Percentiles rank a stretch among this genome's conserved stretches.
Evolutionary conservation across 805 yeast species (phyloP).

Genomic region (Barnettozyma sucrosica): DNA sequence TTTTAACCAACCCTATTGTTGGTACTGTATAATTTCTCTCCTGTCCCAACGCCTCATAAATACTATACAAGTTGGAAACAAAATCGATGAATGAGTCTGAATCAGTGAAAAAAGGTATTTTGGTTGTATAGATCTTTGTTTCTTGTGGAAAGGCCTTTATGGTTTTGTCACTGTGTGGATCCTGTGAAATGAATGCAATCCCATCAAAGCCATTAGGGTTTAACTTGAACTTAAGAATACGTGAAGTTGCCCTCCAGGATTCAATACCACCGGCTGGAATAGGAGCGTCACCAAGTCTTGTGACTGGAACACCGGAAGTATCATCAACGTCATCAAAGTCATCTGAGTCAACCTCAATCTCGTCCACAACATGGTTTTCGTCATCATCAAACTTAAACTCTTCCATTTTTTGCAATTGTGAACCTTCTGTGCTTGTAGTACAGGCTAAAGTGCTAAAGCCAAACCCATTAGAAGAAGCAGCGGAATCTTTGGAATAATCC

Average conservation of each 20-base stretch:
- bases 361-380: slow-evolving; percentile 2
- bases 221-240: slow-evolving; percentile 38
- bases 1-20: slow-evolving; percentile 34
- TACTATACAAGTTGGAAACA: slow-evolving; percentile 44
- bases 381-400: slow-evolving; percentile 9
- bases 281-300: slow-evolving; percentile 31
- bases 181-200: slow-evolving; percentile 33
- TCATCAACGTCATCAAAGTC: slow-evolving; percentile 23
- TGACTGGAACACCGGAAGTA: slow-evolving; percentile 25
- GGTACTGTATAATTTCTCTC: slow-evolving; percentile 37
- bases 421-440: neutral
- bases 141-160: slow-evolving; percentile 33
- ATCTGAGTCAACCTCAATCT: slow-evolving; percentile 17
- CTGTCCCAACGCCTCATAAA: slow-evolving; percentile 45
- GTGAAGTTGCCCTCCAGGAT: slow-evolving; percentile 30
- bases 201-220: slow-evolving; percentile 41
- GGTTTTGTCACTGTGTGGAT: slow-evolving; percentile 19
- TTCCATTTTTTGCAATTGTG: slow-evolving; percentile 4
- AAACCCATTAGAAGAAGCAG: neutral
- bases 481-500: neutral
- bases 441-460: neutral
- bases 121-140: slow-evolving; percentile 38
- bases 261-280: slow-evolving; percentile 28
- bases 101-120: slow-evolving; percentile 34
- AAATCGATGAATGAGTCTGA: slow-evolving; percentile 40